Evolutionary conservation across 495 filamentous ascomycete species (phyloP), one percentile per base, ranked within the genome.

Genomic region (Penicillium antarcticum): DNA sequence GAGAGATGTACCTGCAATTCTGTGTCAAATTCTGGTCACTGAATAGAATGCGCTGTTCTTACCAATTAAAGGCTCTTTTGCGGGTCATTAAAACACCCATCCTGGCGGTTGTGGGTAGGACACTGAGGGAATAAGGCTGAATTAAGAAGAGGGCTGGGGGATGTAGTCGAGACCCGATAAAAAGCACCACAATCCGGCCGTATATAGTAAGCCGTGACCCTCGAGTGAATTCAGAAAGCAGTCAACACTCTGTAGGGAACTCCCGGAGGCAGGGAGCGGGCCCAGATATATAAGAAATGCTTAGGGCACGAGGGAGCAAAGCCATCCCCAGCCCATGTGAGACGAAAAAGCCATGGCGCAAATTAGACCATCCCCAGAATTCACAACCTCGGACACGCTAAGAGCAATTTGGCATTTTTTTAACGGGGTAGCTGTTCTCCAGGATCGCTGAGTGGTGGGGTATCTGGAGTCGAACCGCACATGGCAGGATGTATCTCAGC

Each of bases 1-100:
- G 65, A 39, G 82, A 82, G 43, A 81, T 76, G 66, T 82, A 84
- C 82, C 81, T 83, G 45, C 2, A 37, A 3, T 1, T 1, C 1
- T 10, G 9, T 6, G 13, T 58, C 6, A 58, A 46, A 24, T 14
- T 31, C 35, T 0, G 23, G 5, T 19, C 19, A 19, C 12, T 11
- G 42, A 17, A 36, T 26, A 18, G 12, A 51, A 3, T 9, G 18
- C 16, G 16, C 2, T 42, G 31, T 23, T 43, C 58, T 7, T 46
- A 73, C 70, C 70, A 73, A 55, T 73, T 73, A 33, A 64, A 73
- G 38, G 57, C 66, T 60, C 70, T 56, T 55, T 73, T 73, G 19
- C 61, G 60, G 60, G 47, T 51, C 46, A 63, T 62, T 10, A n/a
- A 24, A 1, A 23, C n/a, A 21, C 11, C 47, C 61, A 64, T 64